Conservation (phyloP, 352 stramenopile species). For the Globisporangium irregulare region DNA sequence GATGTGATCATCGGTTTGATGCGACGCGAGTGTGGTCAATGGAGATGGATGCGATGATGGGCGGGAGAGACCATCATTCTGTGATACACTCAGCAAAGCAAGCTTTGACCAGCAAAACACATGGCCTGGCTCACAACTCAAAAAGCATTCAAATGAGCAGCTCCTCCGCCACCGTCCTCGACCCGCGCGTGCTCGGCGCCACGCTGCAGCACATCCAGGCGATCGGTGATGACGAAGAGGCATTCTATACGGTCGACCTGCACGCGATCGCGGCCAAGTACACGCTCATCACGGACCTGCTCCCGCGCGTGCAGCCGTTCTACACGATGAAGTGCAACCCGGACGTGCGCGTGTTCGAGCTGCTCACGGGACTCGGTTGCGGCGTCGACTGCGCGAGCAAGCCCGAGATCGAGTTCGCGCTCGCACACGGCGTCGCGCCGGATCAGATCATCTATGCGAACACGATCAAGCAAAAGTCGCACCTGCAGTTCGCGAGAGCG, state of each 20-base stretch:
- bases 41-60: not conserved
- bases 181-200: conserved; percentile 9
- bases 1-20: not conserved
- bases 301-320: conserved; percentile 63
- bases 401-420: conserved; percentile 69
- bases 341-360: conserved; percentile 51
- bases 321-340: conserved; percentile 93
- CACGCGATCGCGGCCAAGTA: conserved; percentile 45
- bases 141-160: not conserved
- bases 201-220: conserved; percentile 25
- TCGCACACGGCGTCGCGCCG: conserved; percentile 43
- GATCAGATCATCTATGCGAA: conserved; percentile 89
- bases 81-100: not conserved
- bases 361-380: conserved; percentile 44
- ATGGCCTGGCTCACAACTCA: not conserved
- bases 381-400: conserved; percentile 88
- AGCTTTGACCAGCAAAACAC: not conserved
- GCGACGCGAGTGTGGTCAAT: not conserved
- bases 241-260: conserved; percentile 69
- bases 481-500: conserved; percentile 64
- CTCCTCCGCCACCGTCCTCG: not conserved
- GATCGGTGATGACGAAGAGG: conserved; percentile 35
- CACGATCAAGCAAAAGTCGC: conserved; percentile 79
- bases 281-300: conserved; percentile 38
- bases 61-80: not conserved